Base-by-base conservation (phyloP, 768 basidiomycete species). In the Auriscalpium microsporum region DNA sequence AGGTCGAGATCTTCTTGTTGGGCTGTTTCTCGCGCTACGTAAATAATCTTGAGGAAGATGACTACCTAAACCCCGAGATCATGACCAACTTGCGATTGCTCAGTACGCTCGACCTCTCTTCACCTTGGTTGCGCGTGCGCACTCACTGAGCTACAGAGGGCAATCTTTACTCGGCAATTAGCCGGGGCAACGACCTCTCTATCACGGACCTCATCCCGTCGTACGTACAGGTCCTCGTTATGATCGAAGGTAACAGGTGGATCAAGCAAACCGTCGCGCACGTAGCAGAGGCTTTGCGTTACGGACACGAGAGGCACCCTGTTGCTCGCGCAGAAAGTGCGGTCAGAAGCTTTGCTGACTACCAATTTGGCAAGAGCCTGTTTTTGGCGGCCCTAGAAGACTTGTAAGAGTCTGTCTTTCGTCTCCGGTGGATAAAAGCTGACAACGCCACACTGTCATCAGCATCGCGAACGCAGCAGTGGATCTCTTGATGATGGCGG, bases 201-300 rank as follows among this genome's bases (percentile, higher is more conserved):
- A 87, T 91, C 66, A 87, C 82, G 58, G 86, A 90, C 64, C 77
- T 98, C 46, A 87, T 90, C 50, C 89, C 94, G 4, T 93, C 90
- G 0, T 97, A 94, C 70, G 74, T 98, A 63, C 94, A 98, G 72
- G 92, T 92, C 14, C 73, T 97, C 37, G 82, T 98, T 62, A 97
- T 97, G 94, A 92, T 89, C 54, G 94, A 96, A 74, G 94, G 94
- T 14, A 90, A 94, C 62, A 79, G 82, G 58, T 96, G 91, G 90
- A 79, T 98, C n/a, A 74, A 74, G 56, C 77, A 82, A 2, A 82
- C 92, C 56, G 79, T 84, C 4, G 76, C 79, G 16, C 82, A 81
- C 47, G 73, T 94, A 53, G 78, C 83, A 0, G 78, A 85, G 45
- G 85, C 90, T 3, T 72, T 96, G 54, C 80, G 81, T 45, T 74